A percentile compares a stretch with the other conserved stretches of the same genome.
Evolutionary conservation across 75 land plant genomes (phyloP).

Genomic region (Picea glauca): DNA sequence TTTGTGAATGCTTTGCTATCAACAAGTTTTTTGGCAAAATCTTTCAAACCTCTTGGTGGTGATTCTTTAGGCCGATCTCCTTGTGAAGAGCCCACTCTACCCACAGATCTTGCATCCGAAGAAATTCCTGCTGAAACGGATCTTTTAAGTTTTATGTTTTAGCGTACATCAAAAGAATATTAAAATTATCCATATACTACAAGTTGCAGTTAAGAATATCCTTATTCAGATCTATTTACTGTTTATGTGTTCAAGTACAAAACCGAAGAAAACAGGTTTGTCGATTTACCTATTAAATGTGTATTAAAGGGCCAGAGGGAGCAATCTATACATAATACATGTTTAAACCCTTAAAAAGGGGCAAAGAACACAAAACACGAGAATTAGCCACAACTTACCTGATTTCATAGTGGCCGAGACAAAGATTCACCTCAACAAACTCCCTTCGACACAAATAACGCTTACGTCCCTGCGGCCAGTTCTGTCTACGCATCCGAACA

Average conservation of each 20-base stretch:
- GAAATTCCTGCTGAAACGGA: constrained; percentile 3
- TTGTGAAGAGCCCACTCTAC: constrained; percentile 20
- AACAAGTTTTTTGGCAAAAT: constrained; percentile 39
- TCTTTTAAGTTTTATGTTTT: too few relatives aligned
- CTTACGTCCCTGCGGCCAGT: background rate
- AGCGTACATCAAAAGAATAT: too few relatives aligned
- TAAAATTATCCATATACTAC: too few relatives aligned
- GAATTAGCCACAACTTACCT: background rate
- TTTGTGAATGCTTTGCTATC: constrained; percentile 42
- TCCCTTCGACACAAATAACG: background rate
- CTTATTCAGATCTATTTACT: too few relatives aligned
- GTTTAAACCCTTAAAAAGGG: too few relatives aligned
- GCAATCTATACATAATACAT: too few relatives aligned
- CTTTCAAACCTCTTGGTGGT: constrained; percentile 35
- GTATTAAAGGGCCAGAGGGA: too few relatives aligned
- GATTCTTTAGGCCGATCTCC: constrained; percentile 17
- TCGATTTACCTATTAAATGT: too few relatives aligned
- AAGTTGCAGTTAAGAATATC: too few relatives aligned
- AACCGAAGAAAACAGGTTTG: too few relatives aligned
- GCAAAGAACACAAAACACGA: too few relatives aligned
- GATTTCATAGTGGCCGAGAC: constrained; percentile 7
- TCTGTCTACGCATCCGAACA: background rate
- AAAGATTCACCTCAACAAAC: background rate
- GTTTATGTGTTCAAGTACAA: too few relatives aligned
- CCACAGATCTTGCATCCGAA: constrained; percentile 22